Base-by-base conservation (phyloP, 441 rosid species). In the Gossypium gossypioides region DNA sequence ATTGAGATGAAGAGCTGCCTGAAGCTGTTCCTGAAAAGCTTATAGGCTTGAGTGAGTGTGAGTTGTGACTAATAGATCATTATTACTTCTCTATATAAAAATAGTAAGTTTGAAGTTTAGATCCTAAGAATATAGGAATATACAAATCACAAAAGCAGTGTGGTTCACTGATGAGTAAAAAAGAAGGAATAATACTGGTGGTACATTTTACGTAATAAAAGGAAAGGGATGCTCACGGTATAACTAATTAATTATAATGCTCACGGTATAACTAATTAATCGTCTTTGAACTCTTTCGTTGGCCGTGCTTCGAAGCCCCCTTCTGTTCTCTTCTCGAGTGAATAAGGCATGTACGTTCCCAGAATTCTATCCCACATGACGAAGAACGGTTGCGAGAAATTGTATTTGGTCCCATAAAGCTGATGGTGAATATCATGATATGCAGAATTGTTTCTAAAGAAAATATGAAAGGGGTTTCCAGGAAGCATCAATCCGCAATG, bases 341-440 rank as follows among this genome's bases (percentile, higher is more conserved):
- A 72, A 72, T 94, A 94, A 44, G 99, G 94, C 97, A 94, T 85
- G 70, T 92, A 82, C 13, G 99, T 94, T 56, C 99, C 97, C 0
- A 94, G 88, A 72, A 94, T 85, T 86, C 80, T 82, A 79, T 94
- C 99, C 99, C 99, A 94, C 82, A 84, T 75, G 40, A 90, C 84
- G 12, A 94, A 94, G 87, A 94, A 94, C 1, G 99, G 99, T 80
- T 92, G 99, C 1, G 97, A 87, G 81, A 90, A 94, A 83, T 94
- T 94, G 86, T 88, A 88, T 81, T 91, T 94, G 77, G 57, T 90
- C 4, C 99, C 99, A 4, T 88, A 88, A 12, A 94, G 93, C 75
- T 94, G 98, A 74, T 94, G 98, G 75, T 94, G 98, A 70, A 94
- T 81, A 74, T 94, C 98, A 62, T 91, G 98, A 70, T 91, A 94